A percentile compares a stretch with the other conserved stretches of the same genome.
These are phyloP conservation scores for Suillus cothurnatus DNA, from an alignment of 768 basidiomycete species.

Conservation along the genomic window DNA sequence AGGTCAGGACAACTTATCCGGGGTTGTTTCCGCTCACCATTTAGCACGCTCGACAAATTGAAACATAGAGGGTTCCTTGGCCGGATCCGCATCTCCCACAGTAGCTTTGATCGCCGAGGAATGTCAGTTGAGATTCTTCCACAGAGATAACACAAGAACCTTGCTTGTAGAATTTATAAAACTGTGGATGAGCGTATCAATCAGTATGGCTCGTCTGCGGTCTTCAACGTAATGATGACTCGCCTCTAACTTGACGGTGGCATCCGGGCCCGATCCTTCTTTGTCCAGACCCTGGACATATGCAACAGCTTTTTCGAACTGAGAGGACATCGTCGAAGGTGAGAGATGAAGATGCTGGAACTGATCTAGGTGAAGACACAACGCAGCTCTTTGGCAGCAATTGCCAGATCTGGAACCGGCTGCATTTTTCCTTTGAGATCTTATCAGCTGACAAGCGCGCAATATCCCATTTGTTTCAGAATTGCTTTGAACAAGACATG, in stretches of 20 bases:
- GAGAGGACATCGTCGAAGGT: slow-evolving; percentile 59
- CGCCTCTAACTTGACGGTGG: slow-evolving; percentile 1
- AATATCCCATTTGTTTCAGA: background rate
- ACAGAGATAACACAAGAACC: slow-evolving; percentile 44
- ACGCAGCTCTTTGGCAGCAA: background rate
- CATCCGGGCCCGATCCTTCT: slow-evolving; percentile 66
- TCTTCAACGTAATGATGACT: slow-evolving; percentile 4
- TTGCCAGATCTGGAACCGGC: slow-evolving; percentile 4
- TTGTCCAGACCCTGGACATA: slow-evolving; percentile 73
- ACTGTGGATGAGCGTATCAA: slow-evolving; percentile 49
- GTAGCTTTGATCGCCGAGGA: slow-evolving; percentile 52
- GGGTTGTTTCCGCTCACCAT: slow-evolving; percentile 53
- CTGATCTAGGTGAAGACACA: background rate
- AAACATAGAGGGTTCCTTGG: slow-evolving; percentile 65
- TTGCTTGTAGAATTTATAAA: slow-evolving; percentile 95
- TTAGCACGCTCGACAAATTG: slow-evolving; percentile 87
- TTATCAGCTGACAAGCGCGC: background rate
- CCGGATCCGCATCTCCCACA: slow-evolving; percentile 68
- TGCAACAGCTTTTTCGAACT: slow-evolving; percentile 75
- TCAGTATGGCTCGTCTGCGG: slow-evolving; percentile 1
- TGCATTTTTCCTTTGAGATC: slow-evolving; percentile 1
- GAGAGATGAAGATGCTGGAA: background rate
- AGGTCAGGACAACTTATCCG: slow-evolving; percentile 5
- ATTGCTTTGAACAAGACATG: background rate
- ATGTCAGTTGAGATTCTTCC: slow-evolving; percentile 2